Conservation (phyloP, 2,329 filamentous ascomycete genomes). For the Ilyonectria sp. region DNA sequence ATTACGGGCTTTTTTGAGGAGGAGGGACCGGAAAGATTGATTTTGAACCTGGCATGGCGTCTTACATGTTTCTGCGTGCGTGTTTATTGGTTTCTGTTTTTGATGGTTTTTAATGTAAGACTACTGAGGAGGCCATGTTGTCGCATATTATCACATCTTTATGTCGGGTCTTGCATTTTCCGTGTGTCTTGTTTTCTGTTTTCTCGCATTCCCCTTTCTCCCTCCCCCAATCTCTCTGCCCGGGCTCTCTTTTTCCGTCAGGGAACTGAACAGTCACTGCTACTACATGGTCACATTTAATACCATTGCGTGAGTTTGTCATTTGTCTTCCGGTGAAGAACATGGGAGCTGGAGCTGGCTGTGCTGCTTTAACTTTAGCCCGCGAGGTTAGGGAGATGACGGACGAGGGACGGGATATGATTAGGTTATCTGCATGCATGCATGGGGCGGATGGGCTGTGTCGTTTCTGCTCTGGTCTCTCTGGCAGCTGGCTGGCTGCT, state of each 20-base stretch:
- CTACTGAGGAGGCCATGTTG: slow-evolving; percentile 34
- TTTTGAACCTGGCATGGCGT: slow-evolving; percentile 32
- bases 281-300: neutral
- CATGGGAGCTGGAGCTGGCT: neutral
- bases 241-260: neutral
- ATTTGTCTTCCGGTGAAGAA: neutral
- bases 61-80: slow-evolving; percentile 16
- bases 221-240: neutral
- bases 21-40: slow-evolving; percentile 12
- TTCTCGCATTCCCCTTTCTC: neutral
- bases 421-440: neutral
- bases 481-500: neutral
- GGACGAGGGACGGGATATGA: neutral
- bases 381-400: neutral
- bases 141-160: slow-evolving; percentile 28
- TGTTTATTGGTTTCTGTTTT: slow-evolving; percentile 16
- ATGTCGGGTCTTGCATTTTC: neutral
- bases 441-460: neutral
- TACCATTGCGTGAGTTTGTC: neutral
- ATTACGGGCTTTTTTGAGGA: slow-evolving; percentile 1
- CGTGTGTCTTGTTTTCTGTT: no score
- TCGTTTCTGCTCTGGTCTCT: neutral
- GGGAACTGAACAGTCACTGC: neutral
- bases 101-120: slow-evolving; percentile 42
- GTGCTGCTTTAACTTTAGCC: neutral